Conservation (phyloP, 192 early-diverging fungal species). For the Entomortierella chlamydospora region DNA sequence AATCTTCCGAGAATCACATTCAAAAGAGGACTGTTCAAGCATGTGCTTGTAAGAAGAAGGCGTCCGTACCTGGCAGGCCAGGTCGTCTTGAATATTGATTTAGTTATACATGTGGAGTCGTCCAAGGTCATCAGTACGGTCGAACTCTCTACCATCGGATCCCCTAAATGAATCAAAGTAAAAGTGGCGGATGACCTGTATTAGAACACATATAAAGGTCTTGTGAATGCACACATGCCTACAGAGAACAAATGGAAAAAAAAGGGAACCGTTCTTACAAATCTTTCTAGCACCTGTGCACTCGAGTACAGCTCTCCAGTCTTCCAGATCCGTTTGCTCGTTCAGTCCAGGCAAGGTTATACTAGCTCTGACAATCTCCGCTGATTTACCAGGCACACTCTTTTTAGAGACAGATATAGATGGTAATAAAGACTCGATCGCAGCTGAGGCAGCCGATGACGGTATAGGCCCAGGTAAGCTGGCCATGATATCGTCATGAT, state of each 20-base stretch:
- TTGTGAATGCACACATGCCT: neutral
- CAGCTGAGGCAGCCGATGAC: conserved; percentile 44
- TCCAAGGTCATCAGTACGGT: conserved; percentile 51
- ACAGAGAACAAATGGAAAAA: neutral
- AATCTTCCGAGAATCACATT: no score
- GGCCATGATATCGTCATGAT: neutral
- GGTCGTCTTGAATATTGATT: conserved; percentile 52
- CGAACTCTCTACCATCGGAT: conserved; percentile 55
- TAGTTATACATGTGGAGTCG: conserved; percentile 54
- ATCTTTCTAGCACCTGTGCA: conserved; percentile 52
- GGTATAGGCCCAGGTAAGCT: conserved; percentile 16
- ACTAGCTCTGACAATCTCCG: conserved; percentile 53
- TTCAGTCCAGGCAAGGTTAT: conserved; percentile 47
- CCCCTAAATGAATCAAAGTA: conserved; percentile 27
- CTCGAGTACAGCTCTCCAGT: conserved; percentile 54
- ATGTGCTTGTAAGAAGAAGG: neutral
- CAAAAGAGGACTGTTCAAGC: no score
- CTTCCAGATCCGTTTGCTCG: conserved; percentile 56
- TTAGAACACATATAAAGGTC: neutral
- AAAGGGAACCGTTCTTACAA: conserved; percentile 28
- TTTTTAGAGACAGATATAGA: conserved; percentile 45
- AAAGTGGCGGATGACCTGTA: neutral
- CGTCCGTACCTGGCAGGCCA: conserved; percentile 51
- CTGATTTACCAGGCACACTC: conserved; percentile 54
- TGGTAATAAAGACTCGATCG: conserved; percentile 46